Evolutionary conservation across 768 basidiomycete species (phyloP), one percentile per base, ranked within the genome.

Genomic region (Mycena capillaripes): DNA sequence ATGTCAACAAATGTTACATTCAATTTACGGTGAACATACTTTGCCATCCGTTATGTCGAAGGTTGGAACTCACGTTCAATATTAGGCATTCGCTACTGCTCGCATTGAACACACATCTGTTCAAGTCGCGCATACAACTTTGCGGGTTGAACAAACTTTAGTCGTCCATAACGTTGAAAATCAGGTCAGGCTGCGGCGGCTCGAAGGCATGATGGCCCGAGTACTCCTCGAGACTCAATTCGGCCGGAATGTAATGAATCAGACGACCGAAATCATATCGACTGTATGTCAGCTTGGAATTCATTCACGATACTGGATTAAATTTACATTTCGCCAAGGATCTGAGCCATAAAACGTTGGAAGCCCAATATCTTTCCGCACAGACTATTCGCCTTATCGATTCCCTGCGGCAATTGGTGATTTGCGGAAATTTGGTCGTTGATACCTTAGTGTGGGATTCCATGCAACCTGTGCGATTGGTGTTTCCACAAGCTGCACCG

Each of bases 41-140:
- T 46, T 8, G 23, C n/a, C n/a, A n/a, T n/a, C n/a, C n/a, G n/a
- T n/a, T n/a, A n/a, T n/a, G n/a, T n/a, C n/a, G n/a, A n/a, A n/a
- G n/a, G n/a, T n/a, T n/a, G n/a, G n/a, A n/a, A n/a, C n/a, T n/a
- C n/a, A n/a, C n/a, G n/a, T n/a, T n/a, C n/a, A n/a, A n/a, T n/a
- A 9, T 40, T 32, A 73, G 72, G 56, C 68, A 38, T 69, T 73
- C 50, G 63, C 72, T 4, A n/a, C 68, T 52, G 36, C 32, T 38
- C 32, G 36, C 4, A 34, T 70, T 19, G 55, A 46, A 53, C 25
- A 36, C 34, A 36, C 34, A 6, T 36, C 34, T 36, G 34, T 36
- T 12, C 34, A 36, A 36, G 34, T 36, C 12, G 34, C n/a, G n/a
- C n/a, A n/a, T n/a, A n/a, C n/a, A n/a, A n/a, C n/a, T n/a, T n/a